Evolutionary conservation across 2,329 filamentous ascomycete species (phyloP).

Genomic region (Venturia oleaginea): DNA sequence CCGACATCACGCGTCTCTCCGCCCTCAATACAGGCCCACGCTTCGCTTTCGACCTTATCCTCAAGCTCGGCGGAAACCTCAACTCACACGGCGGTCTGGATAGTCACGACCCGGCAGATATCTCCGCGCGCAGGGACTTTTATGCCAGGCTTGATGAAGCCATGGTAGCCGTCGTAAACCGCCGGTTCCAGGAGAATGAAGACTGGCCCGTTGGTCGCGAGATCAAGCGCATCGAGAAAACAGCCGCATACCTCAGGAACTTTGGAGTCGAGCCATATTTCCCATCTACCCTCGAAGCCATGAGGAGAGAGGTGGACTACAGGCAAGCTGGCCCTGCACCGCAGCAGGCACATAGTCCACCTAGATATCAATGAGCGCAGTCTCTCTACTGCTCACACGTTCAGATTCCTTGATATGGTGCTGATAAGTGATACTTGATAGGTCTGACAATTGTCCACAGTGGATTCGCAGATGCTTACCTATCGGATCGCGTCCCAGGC

Average conservation of each 20-base stretch:
- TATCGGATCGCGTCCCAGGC: too few species aligned
- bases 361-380: constrained; percentile 14
- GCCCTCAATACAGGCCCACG: constrained; percentile 37
- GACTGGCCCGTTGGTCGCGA: constrained; percentile 44
- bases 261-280: constrained; percentile 47
- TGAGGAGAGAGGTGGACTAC: constrained; percentile 33
- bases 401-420: background rate
- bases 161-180: constrained; percentile 45
- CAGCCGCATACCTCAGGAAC: constrained; percentile 41
- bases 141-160: constrained; percentile 39
- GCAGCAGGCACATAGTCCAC: constrained; percentile 12
- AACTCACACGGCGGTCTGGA: constrained; percentile 46
- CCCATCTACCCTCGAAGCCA: constrained; percentile 41
- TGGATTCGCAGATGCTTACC: too few species aligned
- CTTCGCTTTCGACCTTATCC: constrained; percentile 44
- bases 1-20: constrained; percentile 43
- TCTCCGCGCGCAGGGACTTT: constrained; percentile 40
- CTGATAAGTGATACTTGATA: background rate
- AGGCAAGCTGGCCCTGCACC: constrained; percentile 9
- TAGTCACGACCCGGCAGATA: constrained; percentile 37
- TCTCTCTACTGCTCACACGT: background rate
- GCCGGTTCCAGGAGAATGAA: constrained; percentile 42
- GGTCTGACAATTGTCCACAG: background rate
- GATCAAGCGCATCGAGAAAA: constrained; percentile 49
- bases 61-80: constrained; percentile 47